Evolutionary conservation across 352 stramenopile species (phyloP), one percentile per base, ranked within the genome.

Genomic region (Globisporangium perplexum): DNA sequence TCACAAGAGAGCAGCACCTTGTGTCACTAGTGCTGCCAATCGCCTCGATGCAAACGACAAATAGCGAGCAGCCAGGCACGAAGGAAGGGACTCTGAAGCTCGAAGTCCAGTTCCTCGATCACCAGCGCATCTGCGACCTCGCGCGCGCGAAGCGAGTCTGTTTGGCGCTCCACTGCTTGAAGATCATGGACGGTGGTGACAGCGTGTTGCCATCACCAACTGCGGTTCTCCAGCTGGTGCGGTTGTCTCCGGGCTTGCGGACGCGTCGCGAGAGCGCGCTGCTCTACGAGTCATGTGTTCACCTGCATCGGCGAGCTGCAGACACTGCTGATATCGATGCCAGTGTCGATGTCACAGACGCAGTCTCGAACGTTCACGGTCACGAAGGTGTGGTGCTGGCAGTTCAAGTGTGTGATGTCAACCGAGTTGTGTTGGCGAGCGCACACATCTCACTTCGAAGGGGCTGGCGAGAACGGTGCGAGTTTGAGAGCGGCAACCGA

Each of bases 81-180:
- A 59, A 53, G 17, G 46, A 51, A 35, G 69, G 69, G 15, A 30
- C 55, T 12, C 7, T 78, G 15, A 56, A 61, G 12, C 31, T 78
- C 20, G 69, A 78, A 22, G 49, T 75, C 22, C 69, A 78, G 45
- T 71, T 72, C 57, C 24, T 78, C 5, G 23, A 59, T 0, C 54
- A 22, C 2, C 42, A 50, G 11, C 41, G 60, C 23, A 28, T 39
- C 5, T 59, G n/a, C 2, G 45, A 48, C 1, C 11, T 53, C 14
- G n/a, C 23, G 15, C 12, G 6, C 23, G 23, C 22, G 28, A 53
- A 66, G 20, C 8, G 26, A n/a, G 43, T 63, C 14, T 52, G 72
- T 42, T 35, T 78, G 17, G 33, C 55, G 10, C 62, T 74, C 28
- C 60, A 75, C 33, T 48, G 52, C 51, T 1, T 75, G 6, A 59